Evolutionary conservation across 2,329 filamentous ascomycete species (phyloP).

Genomic region (Aspergillus proliferans): DNA sequence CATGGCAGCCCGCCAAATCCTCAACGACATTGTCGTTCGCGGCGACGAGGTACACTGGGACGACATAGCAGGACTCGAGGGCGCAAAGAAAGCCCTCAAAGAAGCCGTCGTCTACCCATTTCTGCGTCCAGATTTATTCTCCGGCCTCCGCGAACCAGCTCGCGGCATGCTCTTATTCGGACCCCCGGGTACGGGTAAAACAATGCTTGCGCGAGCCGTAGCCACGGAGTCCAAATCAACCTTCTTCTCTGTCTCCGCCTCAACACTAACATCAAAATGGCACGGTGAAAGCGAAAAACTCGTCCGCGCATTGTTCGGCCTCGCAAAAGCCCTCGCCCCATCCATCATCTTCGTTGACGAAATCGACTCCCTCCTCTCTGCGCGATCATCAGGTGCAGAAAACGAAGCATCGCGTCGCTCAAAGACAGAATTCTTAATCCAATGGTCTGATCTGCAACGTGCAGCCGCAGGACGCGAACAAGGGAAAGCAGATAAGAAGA

Average conservation of each 20-base stretch:
- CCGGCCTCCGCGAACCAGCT: slow-evolving; percentile 88
- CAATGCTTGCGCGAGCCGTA: slow-evolving; percentile 90
- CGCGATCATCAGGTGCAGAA: slow-evolving; percentile 69
- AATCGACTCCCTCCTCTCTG: slow-evolving; percentile 87
- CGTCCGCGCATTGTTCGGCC: slow-evolving; percentile 79
- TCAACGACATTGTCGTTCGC: slow-evolving; percentile 91
- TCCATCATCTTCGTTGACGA: slow-evolving; percentile 99
- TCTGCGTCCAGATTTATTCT: slow-evolving; percentile 88
- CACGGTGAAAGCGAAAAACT: slow-evolving; percentile 95
- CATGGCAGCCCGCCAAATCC: slow-evolving; percentile 76
- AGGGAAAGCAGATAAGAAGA: slow-evolving; percentile 54
- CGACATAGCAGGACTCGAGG: slow-evolving; percentile 84
- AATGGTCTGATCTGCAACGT: slow-evolving; percentile 90
- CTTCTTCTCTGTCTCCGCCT: slow-evolving; percentile 95
- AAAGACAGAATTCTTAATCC: slow-evolving; percentile 96
- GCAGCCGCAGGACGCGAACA: slow-evolving; percentile 81
- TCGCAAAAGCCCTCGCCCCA: slow-evolving; percentile 84
- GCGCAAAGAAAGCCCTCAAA: slow-evolving; percentile 84
- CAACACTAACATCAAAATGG: slow-evolving; percentile 91
- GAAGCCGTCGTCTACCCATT: slow-evolving; percentile 98
- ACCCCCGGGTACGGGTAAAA: slow-evolving; percentile 96
- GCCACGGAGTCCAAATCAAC: slow-evolving; percentile 92
- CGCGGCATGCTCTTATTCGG: slow-evolving; percentile 94
- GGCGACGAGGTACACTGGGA: slow-evolving; percentile 94
- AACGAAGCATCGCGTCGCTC: slow-evolving; percentile 90